Base-by-base conservation (phyloP, 1,284 basidiomycete species). In the Puccinia novopanici region DNA sequence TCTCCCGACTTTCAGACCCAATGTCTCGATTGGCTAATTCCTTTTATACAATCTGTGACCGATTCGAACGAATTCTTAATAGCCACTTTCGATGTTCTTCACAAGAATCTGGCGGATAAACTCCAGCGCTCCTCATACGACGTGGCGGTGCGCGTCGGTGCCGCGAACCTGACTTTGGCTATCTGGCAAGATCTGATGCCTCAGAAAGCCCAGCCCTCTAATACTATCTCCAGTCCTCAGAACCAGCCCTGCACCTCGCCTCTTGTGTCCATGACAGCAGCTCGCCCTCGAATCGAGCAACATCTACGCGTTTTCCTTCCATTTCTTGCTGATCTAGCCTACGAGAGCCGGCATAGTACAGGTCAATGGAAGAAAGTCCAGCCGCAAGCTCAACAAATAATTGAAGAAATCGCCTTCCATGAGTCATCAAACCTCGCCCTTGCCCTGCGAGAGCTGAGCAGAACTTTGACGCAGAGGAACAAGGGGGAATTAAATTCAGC, bases 11-110 rank as follows among this genome's bases (percentile, higher is more conserved):
- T 72, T 42, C 27, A 40, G 30, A 61, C 54, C 3, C 48, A 63
- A 54, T 75, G 71, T 68, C 52, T 67, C 30, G 37, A 61, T 9
- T 80, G 79, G 79, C 24, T 80, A 24, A 17, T 80, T 24, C 72
- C 79, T 74, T 74, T 80, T 17, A 50, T 80, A 15, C 61, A 42
- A 24, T 80, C 79, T 30, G 72, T 73, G 19, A 42, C 55, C 42
- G n/a, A 55, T 50, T 52, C 63, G 24, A 65, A 57, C 45, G 30
- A 80, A 61, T 40, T 57, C 40, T 75, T 50, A 54, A 73, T 65
- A 3, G 63, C 22, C 1, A 67, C 65, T 50, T 75, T 80, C 34
- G 34, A 72, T 19, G 37, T 72, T 50, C 42, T 80, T 27, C 68
- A 80, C 15, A 52, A 68, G 19, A 57, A 55, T 48, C 57, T 80